These are phyloP conservation scores for Przewalskia tangutica DNA, from an alignment of 257 asterid species.

Conservation along the genomic window DNA sequence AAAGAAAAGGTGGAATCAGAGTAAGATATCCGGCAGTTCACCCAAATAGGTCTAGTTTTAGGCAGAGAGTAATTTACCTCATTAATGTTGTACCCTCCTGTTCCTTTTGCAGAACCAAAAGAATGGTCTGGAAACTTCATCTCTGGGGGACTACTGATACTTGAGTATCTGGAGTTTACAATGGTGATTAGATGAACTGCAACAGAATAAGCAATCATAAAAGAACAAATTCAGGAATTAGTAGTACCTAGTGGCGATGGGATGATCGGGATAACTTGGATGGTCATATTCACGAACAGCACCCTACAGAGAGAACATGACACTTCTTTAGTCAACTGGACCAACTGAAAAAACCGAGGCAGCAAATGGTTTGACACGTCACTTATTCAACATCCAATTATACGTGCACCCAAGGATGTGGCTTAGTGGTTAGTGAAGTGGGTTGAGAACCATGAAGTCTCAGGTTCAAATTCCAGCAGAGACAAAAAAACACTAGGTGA, in stretches of 20 bases:
- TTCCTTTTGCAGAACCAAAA: constrained; percentile 23
- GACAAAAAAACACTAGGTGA: too few species aligned
- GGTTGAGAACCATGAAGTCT: too few species aligned
- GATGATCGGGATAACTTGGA: constrained; percentile 43
- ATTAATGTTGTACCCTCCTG: constrained; percentile 32
- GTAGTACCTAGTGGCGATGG: constrained; percentile 46
- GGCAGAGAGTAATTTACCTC: constrained; percentile 39
- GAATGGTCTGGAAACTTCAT: constrained; percentile 19
- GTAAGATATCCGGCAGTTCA: background rate
- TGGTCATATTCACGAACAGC: constrained; percentile 42
- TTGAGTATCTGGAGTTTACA: constrained; percentile 35
- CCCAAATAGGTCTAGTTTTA: background rate
- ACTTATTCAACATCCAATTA: background rate
- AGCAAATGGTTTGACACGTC: background rate
- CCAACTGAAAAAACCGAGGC: background rate
- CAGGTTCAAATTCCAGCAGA: too few species aligned
- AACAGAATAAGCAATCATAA: background rate
- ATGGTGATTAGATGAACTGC: background rate
- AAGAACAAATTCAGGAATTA: background rate
- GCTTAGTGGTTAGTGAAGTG: too few species aligned
- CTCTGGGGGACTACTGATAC: constrained; percentile 21
- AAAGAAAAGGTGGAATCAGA: background rate
- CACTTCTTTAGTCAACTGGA: background rate
- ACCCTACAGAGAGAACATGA: constrained; percentile 32
- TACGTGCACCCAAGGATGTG: background rate